These are phyloP conservation scores for Microthyrium microscopicum DNA, from an alignment of 2,329 filamentous ascomycete genomes.

Conservation along the genomic window DNA sequence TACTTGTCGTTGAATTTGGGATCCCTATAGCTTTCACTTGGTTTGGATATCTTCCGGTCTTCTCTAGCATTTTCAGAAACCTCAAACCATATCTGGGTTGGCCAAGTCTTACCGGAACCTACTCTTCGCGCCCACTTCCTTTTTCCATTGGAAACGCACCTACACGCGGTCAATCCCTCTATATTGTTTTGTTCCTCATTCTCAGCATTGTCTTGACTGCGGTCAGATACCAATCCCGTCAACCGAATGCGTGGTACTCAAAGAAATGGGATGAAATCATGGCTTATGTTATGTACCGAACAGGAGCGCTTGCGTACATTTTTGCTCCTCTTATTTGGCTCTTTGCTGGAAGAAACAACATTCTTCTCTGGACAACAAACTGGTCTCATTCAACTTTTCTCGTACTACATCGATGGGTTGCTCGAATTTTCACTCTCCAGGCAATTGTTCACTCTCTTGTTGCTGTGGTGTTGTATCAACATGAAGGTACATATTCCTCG, in stretches of 20 bases:
- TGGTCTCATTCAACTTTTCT: slow-evolving; percentile 34
- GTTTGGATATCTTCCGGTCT: slow-evolving; percentile 14
- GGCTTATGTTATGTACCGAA: slow-evolving; percentile 23
- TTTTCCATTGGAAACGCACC: slow-evolving; percentile 23
- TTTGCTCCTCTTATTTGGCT: slow-evolving; percentile 27
- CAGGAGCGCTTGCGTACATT: slow-evolving; percentile 25
- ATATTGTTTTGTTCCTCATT: slow-evolving; percentile 24
- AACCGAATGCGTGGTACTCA: slow-evolving; percentile 13
- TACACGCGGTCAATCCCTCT: slow-evolving; percentile 27
- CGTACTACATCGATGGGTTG: slow-evolving; percentile 34
- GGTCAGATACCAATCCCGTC: slow-evolving; percentile 15
- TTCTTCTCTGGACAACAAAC: slow-evolving; percentile 31
- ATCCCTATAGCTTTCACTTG: slow-evolving; percentile 14
- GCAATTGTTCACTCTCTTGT: slow-evolving; percentile 31
- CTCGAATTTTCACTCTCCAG: slow-evolving; percentile 27
- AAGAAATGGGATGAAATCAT: slow-evolving; percentile 15
- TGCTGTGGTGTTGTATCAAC: slow-evolving; percentile 21
- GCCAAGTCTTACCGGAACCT: slow-evolving; percentile 17
- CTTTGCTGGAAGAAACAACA: slow-evolving; percentile 30
- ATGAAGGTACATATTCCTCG: slow-evolving; percentile 13
- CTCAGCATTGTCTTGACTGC: slow-evolving; percentile 23
- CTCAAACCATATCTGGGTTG: slow-evolving; percentile 19
- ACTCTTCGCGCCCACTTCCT: slow-evolving; percentile 19
- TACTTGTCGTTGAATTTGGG: slow-evolving; percentile 14
- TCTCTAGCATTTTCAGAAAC: slow-evolving; percentile 12